phyloP scores from a whole-genome alignment of 768 basidiomycete genomes.

The Pleurotus djamor region DNA sequence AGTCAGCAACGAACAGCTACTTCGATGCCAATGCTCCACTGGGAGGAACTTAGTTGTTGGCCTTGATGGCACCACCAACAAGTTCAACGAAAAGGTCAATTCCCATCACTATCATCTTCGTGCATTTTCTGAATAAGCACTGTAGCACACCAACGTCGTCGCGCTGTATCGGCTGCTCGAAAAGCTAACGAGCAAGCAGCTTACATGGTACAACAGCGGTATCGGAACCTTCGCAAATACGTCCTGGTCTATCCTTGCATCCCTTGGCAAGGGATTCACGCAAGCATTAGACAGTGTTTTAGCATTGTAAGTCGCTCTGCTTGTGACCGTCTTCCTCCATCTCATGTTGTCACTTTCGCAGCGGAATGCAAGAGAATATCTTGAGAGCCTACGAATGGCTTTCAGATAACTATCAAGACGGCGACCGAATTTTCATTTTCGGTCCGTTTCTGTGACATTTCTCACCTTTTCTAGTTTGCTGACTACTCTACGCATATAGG shows the following conservation, averaged over 20 bases:
- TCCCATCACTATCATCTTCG: too few species aligned
- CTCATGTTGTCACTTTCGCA: too few species aligned
- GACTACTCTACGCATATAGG: constrained; percentile 25
- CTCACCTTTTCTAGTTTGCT: too few species aligned
- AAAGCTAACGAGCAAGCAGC: constrained; percentile 16
- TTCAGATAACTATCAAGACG: constrained; percentile 30
- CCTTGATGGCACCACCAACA: constrained; percentile 25
- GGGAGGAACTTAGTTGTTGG: not conserved
- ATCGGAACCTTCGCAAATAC: constrained; percentile 24
- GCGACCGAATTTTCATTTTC: constrained; percentile 39
- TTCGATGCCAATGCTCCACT: not conserved
- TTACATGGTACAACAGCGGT: constrained; percentile 27
- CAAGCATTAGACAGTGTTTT: too few species aligned
- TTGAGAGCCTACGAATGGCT: constrained; percentile 40
- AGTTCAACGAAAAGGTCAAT: too few species aligned
- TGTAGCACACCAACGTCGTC: constrained; percentile 27
- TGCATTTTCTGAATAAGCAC: not conserved
- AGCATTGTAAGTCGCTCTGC: too few species aligned
- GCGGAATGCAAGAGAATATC: constrained; percentile 31
- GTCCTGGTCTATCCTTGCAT: constrained; percentile 2
- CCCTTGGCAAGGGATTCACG: too few species aligned
- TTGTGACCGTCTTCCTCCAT: too few species aligned
- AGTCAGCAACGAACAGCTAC: not conserved
- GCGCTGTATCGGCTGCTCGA: constrained; percentile 19
- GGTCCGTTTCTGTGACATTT: constrained; percentile 16